These are phyloP conservation scores for Cyamopsis tetragonoloba DNA, from an alignment of 306 rosid species.

Conservation along the genomic window DNA sequence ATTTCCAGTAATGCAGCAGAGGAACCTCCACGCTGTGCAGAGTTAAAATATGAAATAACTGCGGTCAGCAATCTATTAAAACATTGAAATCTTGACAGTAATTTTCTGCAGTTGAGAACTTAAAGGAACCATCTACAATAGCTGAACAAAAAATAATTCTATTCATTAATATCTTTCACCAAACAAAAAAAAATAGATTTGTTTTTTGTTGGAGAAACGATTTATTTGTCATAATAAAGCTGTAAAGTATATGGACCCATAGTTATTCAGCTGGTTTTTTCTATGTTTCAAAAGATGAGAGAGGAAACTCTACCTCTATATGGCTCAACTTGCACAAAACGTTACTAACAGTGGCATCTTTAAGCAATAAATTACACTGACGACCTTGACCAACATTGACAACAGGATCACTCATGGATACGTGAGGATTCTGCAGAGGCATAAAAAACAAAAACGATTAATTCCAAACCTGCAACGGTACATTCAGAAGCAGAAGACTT, in stretches of 20 bases:
- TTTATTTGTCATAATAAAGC: neutral
- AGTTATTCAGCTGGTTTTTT: conserved; percentile 17
- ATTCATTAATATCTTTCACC: conserved; percentile 10
- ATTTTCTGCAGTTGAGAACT: neutral
- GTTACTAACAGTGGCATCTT: conserved; percentile 60
- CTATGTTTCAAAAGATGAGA: conserved; percentile 10
- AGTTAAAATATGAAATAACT: conserved; percentile 28
- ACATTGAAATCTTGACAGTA: neutral
- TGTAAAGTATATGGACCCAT: neutral
- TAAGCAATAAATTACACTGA: conserved; percentile 72
- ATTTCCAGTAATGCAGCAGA: conserved; percentile 72
- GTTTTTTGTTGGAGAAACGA: neutral
- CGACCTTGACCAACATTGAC: conserved; percentile 84
- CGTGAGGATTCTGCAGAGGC: conserved; percentile 77
- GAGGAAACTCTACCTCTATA: conserved; percentile 56
- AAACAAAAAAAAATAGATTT: neutral
- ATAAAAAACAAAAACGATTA: conserved; percentile 29
- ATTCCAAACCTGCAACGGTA: conserved; percentile 21
- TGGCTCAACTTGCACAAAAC: conserved; percentile 77
- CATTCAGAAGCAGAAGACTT: conserved; percentile 8
- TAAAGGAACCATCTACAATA: conserved; percentile 8
- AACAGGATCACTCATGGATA: conserved; percentile 39
- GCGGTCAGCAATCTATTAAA: conserved; percentile 18
- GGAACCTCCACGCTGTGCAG: conserved; percentile 59
- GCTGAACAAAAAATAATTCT: neutral